Percentiles rank a stretch among this genome's conserved stretches.
phyloP scores from a whole-genome alignment of 768 basidiomycete genomes.

The Naganishia friedmannii region DNA sequence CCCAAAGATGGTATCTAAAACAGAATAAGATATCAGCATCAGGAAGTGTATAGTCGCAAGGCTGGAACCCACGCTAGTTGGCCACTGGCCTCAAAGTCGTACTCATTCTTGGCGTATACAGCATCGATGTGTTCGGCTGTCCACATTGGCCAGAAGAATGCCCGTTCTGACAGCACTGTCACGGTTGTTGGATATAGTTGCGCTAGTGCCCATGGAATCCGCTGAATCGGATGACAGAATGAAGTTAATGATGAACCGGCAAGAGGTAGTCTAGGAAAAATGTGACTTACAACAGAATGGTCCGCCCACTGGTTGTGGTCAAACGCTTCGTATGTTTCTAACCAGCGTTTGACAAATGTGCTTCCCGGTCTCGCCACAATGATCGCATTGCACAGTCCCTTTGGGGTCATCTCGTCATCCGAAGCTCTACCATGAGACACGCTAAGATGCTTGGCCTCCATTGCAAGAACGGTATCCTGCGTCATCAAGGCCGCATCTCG shows the following conservation, averaged over 20 bases:
- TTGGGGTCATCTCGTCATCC: conserved; percentile 45
- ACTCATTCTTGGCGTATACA: conserved; percentile 41
- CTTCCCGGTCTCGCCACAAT: conserved; percentile 40
- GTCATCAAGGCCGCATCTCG: conserved; percentile 33
- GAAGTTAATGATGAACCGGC: not conserved
- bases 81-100: conserved; percentile 42
- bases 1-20: conserved; percentile 39
- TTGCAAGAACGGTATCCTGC: conserved; percentile 44
- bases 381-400: conserved; percentile 47
- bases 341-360: conserved; percentile 41
- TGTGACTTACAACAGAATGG: conserved; percentile 43
- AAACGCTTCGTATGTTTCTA: conserved; percentile 44
- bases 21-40: not conserved
- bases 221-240: conserved; percentile 25
- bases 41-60: not conserved
- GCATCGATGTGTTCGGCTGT: conserved; percentile 41
- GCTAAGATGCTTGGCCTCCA: conserved; percentile 39
- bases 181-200: conserved; percentile 48
- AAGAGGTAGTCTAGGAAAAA: not conserved
- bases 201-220: conserved; percentile 49
- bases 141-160: conserved; percentile 54
- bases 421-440: conserved; percentile 28
- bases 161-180: conserved; percentile 51
- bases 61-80: conserved; percentile 40
- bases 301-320: conserved; percentile 43